Evolutionary conservation across 495 filamentous ascomycete genomes (phyloP).

Genomic region (Tuber brumale): DNA sequence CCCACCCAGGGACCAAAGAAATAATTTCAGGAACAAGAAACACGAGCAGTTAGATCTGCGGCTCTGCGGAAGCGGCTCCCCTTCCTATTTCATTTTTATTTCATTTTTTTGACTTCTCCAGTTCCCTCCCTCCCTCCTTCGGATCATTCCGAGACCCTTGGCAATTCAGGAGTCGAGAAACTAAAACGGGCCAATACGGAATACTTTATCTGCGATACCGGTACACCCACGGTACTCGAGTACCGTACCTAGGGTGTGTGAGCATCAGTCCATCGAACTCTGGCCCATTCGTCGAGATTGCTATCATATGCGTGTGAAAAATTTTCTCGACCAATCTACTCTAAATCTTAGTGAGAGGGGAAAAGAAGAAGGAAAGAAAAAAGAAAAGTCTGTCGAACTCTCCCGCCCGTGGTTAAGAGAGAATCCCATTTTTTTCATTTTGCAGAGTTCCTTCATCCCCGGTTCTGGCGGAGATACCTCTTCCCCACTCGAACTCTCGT

Average conservation of each 20-base stretch:
- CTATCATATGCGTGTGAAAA: too few species aligned
- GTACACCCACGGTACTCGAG: background rate
- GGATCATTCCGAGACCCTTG: conserved; percentile 32
- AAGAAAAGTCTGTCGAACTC: too few species aligned
- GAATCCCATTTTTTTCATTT: background rate
- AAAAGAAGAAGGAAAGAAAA: too few species aligned
- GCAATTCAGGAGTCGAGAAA: conserved; percentile 8
- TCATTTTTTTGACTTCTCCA: too few species aligned
- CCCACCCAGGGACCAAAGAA: background rate
- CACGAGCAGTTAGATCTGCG: conserved; percentile 4
- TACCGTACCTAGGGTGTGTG: too few species aligned
- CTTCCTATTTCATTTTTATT: background rate
- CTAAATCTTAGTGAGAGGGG: too few species aligned
- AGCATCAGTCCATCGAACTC: too few species aligned
- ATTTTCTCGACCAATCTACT: too few species aligned
- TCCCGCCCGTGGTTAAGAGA: too few species aligned
- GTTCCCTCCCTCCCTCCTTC: conserved; percentile 2
- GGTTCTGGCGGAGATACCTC: background rate
- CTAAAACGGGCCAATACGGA: conserved; percentile 17
- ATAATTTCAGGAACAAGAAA: background rate
- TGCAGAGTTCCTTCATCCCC: conserved; percentile 21
- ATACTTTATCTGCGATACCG: conserved; percentile 26
- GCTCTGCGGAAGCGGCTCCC: conserved; percentile 31
- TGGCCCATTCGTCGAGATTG: too few species aligned
- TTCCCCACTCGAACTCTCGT: background rate